Evolutionary conservation across 225 moss, liverwort and hornwort species (phyloP).

Genomic region (Bryum argenteum): DNA sequence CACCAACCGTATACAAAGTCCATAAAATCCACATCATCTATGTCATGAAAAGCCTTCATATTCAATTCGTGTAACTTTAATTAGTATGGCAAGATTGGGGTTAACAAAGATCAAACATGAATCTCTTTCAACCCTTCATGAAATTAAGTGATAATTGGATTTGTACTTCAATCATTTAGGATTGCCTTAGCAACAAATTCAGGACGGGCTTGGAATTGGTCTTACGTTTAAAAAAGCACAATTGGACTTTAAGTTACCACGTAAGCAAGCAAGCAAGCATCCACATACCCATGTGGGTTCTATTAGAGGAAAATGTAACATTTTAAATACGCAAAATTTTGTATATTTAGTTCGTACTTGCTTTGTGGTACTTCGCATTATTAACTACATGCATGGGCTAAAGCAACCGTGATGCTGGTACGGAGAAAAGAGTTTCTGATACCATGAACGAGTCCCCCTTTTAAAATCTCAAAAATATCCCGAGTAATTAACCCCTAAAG

Average conservation of each 20-base stretch:
- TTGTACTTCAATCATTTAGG: neutral
- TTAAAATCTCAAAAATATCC: no score
- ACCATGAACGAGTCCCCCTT: no score
- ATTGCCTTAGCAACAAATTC: neutral
- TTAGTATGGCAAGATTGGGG: no score
- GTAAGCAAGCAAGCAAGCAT: neutral
- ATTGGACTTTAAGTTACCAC: neutral
- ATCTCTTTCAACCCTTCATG: neutral
- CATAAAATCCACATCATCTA: no score
- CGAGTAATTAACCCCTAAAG: no score
- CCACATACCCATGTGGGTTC: neutral
- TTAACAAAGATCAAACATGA: no score
- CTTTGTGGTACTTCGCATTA: neutral
- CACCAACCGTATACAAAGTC: no score
- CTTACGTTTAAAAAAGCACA: neutral
- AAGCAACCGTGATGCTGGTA: no score
- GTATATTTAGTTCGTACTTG: conserved; percentile 20
- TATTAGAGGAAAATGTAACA: neutral
- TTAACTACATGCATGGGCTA: no score
- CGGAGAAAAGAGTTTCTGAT: no score
- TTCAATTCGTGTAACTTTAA: no score
- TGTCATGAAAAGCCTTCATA: no score
- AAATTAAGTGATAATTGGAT: neutral
- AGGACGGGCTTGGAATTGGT: conserved; percentile 3
- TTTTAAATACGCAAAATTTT: neutral